Percentiles rank a stretch among this genome's conserved stretches.
Conservation (phyloP, 805 yeast species). For the Ascoidea asiatica region DNA sequence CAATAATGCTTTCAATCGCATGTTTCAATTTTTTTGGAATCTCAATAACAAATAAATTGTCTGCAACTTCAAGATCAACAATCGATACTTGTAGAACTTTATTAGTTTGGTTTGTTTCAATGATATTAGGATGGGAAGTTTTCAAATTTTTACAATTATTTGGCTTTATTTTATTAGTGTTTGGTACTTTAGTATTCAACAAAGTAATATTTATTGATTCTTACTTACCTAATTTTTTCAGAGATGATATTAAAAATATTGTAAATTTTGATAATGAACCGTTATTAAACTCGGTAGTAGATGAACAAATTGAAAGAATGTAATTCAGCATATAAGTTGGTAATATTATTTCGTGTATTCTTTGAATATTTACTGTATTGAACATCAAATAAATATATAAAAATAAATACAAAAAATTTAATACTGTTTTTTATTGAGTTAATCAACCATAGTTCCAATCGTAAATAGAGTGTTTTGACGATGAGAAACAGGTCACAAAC, state of each 20-base stretch:
- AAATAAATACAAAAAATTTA: too few relatives aligned
- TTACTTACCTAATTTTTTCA: slow-evolving; percentile 34
- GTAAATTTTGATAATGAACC: slow-evolving; percentile 1
- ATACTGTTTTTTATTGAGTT: too few relatives aligned
- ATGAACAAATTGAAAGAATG: slow-evolving; percentile 28
- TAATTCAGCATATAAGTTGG: too few relatives aligned
- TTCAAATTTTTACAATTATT: slow-evolving; percentile 46
- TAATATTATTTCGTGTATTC: too few relatives aligned
- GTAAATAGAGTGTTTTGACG: too few relatives aligned
- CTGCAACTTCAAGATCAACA: slow-evolving; percentile 71
- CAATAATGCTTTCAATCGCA: slow-evolving; percentile 62
- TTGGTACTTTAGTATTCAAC: slow-evolving; percentile 65
- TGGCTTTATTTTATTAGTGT: slow-evolving; percentile 51
- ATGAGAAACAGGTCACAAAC: too few relatives aligned
- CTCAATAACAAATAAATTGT: slow-evolving; percentile 45
- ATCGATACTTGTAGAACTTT: slow-evolving; percentile 68
- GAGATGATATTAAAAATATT: slow-evolving; percentile 15
- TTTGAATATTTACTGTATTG: too few relatives aligned
- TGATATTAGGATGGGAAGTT: slow-evolving; percentile 61
- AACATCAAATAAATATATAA: too few relatives aligned
- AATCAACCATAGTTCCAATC: too few relatives aligned
- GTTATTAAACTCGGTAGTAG: slow-evolving; percentile 21
- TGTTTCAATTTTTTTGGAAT: slow-evolving; percentile 64
- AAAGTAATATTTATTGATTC: slow-evolving; percentile 46
- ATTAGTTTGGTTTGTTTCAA: slow-evolving; percentile 62